Percentiles rank a stretch among this genome's conserved stretches.
These are phyloP conservation scores for Termitomyces sp. DNA, from an alignment of 768 basidiomycete genomes.

Conservation along the genomic window DNA sequence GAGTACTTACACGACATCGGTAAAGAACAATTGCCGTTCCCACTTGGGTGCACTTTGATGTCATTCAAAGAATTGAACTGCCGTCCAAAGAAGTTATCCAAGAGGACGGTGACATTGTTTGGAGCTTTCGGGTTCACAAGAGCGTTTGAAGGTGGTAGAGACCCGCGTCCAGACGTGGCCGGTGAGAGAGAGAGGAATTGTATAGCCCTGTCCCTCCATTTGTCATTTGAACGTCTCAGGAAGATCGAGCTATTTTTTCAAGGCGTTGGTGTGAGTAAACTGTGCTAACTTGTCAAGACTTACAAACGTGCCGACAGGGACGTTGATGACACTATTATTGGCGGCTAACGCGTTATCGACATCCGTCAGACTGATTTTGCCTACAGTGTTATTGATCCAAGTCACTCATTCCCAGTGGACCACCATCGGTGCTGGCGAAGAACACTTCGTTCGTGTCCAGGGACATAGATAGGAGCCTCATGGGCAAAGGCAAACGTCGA, in stretches of 20 bases:
- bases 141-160: conserved; percentile 57
- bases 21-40: conserved; percentile 75
- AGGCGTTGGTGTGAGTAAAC: neutral
- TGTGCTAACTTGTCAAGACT: conserved; percentile 13
- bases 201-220: conserved; percentile 69
- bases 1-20: conserved; percentile 58
- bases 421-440: conserved; percentile 71
- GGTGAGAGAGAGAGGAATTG: conserved; percentile 59
- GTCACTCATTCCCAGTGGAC: conserved; percentile 59
- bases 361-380: conserved; percentile 60
- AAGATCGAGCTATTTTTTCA: conserved; percentile 47
- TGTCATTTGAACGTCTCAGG: conserved; percentile 65
- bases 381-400: conserved; percentile 61
- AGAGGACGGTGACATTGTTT: conserved; percentile 62
- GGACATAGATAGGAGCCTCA: conserved; percentile 71
- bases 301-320: conserved; percentile 47
- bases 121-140: conserved; percentile 65
- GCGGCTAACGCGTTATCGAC: conserved; percentile 46
- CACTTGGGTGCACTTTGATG: conserved; percentile 70
- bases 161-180: conserved; percentile 63
- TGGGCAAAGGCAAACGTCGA: conserved; percentile 74
- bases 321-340: conserved; percentile 38
- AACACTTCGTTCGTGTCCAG: conserved; percentile 68
- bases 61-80: conserved; percentile 86
- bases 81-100: conserved; percentile 78